Percentiles rank a stretch among this genome's conserved stretches.
These are phyloP conservation scores for Blastobotrys niveus DNA, from an alignment of 1,139 yeast species.

Conservation along the genomic window DNA sequence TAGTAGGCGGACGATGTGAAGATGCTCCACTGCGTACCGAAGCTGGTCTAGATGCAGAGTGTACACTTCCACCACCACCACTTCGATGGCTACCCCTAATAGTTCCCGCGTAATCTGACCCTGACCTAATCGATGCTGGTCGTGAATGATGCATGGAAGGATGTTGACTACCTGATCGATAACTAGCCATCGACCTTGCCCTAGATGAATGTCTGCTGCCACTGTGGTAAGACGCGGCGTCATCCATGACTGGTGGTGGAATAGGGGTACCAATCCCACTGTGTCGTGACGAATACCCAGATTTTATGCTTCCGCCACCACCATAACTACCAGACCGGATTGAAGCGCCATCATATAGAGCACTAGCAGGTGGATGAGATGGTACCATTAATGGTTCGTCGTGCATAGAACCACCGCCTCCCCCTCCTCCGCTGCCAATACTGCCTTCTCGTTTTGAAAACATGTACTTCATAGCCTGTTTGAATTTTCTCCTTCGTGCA, in stretches of 20 bases:
- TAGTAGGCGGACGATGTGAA: not conserved
- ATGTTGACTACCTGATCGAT: no score
- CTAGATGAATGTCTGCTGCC: no score
- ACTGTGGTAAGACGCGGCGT: constrained; percentile 4
- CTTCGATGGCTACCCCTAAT: not conserved
- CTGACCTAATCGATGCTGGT: no score
- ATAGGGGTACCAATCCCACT: not conserved
- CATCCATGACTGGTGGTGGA: constrained; percentile 12
- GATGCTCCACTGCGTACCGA: not conserved
- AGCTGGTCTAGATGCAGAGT: not conserved
- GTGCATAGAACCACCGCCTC: not conserved
- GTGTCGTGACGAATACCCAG: not conserved
- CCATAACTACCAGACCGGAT: constrained; percentile 3
- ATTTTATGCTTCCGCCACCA: constrained; percentile 1
- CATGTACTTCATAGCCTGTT: constrained; percentile 22
- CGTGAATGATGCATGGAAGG: no score
- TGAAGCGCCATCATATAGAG: constrained; percentile 10
- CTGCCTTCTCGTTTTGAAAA: constrained; percentile 16
- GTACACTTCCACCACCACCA: not conserved
- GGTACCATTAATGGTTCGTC: constrained; percentile 10
- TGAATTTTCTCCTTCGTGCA: constrained; percentile 13
- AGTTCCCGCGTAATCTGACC: not conserved
- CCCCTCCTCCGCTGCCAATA: not conserved
- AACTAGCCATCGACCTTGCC: not conserved
- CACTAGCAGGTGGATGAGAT: constrained; percentile 10